Evolutionary conservation across 73 alveolate genomes (phyloP).

Genomic region (Strombidium stylifer): DNA sequence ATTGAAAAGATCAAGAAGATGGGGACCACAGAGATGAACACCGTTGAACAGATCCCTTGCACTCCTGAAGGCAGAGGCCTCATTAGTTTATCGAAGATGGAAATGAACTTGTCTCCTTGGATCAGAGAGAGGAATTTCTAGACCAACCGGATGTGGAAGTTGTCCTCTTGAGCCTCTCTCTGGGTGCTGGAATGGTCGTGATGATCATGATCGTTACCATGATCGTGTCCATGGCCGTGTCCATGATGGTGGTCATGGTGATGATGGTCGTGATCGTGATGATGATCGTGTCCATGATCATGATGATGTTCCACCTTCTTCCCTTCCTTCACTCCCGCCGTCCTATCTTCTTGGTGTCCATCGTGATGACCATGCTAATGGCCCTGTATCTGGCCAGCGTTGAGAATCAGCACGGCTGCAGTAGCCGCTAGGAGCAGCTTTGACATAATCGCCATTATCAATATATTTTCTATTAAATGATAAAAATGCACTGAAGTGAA

Average conservation of each 20-base stretch:
- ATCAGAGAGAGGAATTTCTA: constrained; percentile 1
- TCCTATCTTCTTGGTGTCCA: not conserved
- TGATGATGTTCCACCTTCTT: not conserved
- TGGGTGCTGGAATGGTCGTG: constrained; percentile 47
- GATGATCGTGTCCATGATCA: constrained; percentile 29
- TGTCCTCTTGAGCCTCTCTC: constrained; percentile 17
- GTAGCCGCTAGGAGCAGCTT: not conserved
- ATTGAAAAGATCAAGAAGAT: constrained; percentile 43
- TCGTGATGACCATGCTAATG: constrained; percentile 17
- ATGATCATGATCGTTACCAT: constrained; percentile 48
- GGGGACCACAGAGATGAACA: constrained; percentile 48
- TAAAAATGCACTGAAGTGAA: too few relatives aligned
- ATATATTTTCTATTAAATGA: too few relatives aligned
- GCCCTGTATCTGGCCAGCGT: not conserved
- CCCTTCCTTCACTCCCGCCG: not conserved
- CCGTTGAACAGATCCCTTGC: constrained; percentile 34
- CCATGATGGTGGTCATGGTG: constrained; percentile 39
- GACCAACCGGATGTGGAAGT: constrained; percentile 13
- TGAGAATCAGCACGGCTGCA: not conserved
- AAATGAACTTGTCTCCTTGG: constrained; percentile 12
- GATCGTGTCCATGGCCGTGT: constrained; percentile 50
- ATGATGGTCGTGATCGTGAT: constrained; percentile 1
- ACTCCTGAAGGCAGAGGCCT: constrained; percentile 10
- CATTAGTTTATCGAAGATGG: constrained; percentile 6
- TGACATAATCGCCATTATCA: not conserved